These are phyloP conservation scores for Corchorus capsularis DNA, from an alignment of 345 rosid genomes.

Conservation along the genomic window DNA sequence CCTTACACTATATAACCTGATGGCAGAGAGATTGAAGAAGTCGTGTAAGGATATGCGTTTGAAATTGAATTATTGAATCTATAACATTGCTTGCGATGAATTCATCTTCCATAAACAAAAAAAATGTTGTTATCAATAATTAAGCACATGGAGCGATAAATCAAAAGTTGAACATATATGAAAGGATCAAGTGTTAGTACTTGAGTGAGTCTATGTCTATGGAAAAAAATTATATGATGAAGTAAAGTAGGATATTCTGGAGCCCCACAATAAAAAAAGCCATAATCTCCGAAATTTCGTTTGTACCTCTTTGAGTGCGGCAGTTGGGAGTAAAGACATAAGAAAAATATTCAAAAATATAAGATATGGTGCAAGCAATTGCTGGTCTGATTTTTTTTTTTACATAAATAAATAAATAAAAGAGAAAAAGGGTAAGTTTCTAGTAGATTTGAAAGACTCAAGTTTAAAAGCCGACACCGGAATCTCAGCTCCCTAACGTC, in stretches of 20 bases:
- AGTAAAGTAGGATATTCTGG: not conserved
- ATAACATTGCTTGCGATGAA: too few relatives aligned
- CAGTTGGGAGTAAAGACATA: not conserved
- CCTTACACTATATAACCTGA: too few relatives aligned
- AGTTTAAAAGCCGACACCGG: not conserved
- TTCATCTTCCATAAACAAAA: too few relatives aligned
- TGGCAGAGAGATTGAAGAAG: too few relatives aligned
- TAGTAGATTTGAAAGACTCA: not conserved
- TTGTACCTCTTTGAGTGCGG: not conserved
- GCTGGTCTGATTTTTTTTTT: not conserved
- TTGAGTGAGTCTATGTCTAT: not conserved
- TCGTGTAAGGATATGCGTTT: too few relatives aligned
- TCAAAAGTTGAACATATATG: not conserved
- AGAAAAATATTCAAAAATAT: too few relatives aligned
- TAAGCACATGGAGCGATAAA: not conserved
- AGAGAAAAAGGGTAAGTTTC: not conserved
- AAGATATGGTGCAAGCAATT: not conserved
- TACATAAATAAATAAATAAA: not conserved
- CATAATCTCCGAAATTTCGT: not conserved
- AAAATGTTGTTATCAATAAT: too few relatives aligned
- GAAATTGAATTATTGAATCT: too few relatives aligned
- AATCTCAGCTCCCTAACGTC: not conserved
- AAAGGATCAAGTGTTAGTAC: too few relatives aligned
- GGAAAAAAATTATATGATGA: not conserved
- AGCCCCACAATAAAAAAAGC: constrained; percentile 3